phyloP scores from a whole-genome alignment of 129 eudicot species.

The Deinandra increscens region DNA sequence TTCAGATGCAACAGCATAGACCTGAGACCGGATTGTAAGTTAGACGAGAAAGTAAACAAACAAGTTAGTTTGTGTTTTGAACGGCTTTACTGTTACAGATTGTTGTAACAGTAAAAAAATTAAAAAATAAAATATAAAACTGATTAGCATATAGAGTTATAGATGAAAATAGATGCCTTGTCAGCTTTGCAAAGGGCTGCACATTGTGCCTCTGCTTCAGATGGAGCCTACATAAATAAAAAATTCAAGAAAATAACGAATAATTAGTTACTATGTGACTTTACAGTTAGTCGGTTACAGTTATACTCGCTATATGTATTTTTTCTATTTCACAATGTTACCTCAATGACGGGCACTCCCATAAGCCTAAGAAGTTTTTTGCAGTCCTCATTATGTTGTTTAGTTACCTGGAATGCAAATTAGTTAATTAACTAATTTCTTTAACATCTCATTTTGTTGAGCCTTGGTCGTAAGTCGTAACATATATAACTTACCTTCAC shows the following conservation, averaged over 20 bases:
- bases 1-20: slow-evolving; percentile 86
- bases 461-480: background rate
- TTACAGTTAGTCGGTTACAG: background rate
- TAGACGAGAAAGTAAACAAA: background rate
- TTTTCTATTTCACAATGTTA: slow-evolving; percentile 20
- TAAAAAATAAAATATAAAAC: background rate
- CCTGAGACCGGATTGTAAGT: slow-evolving; percentile 37
- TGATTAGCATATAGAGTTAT: background rate
- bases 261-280: background rate
- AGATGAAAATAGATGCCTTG: slow-evolving; percentile 48
- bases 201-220: slow-evolving; percentile 98
- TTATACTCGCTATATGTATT: background rate
- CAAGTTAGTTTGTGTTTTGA: no score
- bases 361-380: slow-evolving; percentile 77
- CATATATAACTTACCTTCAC: slow-evolving; percentile 65
- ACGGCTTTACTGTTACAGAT: no score
- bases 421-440: background rate
- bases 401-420: slow-evolving; percentile 55
- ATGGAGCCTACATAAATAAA: slow-evolving; percentile 17
- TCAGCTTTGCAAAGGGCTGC: slow-evolving; percentile 92
- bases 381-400: slow-evolving; percentile 94
- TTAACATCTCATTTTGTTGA: background rate
- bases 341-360: slow-evolving; percentile 99
- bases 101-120: background rate
- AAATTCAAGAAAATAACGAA: background rate